Evolutionary conservation across 177 flowering plant species (phyloP).

Genomic region (Telopea speciosissima): DNA sequence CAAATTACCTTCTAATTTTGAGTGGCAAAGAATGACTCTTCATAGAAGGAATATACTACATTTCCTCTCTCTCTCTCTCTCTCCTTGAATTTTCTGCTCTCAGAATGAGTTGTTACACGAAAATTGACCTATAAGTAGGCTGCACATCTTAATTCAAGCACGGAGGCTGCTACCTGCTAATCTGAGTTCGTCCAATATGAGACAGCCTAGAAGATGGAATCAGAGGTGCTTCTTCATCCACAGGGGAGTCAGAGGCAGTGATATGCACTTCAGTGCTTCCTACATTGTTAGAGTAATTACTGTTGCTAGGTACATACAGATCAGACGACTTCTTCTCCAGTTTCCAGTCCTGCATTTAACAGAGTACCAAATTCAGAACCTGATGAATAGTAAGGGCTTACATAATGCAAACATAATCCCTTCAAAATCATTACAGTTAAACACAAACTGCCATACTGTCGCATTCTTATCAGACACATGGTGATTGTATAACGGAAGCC

Average conservation of each 20-base stretch:
- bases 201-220: conserved; percentile 60
- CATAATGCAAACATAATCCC: too few species aligned
- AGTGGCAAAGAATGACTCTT: conserved; percentile 11
- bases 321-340: conserved; percentile 85
- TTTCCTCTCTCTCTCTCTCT: background rate
- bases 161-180: conserved; percentile 32
- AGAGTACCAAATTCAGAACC: background rate
- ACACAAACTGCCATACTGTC: too few species aligned
- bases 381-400: too few species aligned
- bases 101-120: conserved; percentile 6
- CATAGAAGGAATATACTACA: background rate
- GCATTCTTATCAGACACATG: too few species aligned
- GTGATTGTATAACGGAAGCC: too few species aligned
- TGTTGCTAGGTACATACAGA: conserved; percentile 36
- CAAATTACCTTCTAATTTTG: background rate
- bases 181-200: conserved; percentile 66
- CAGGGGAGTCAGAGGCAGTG: conserved; percentile 27
- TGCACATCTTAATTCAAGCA: conserved; percentile 16
- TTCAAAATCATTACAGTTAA: too few species aligned
- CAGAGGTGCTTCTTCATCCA: conserved; percentile 79
- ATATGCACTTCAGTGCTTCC: conserved; percentile 21
- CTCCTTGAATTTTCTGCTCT: background rate
- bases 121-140: conserved; percentile 1
- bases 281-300: conserved; percentile 5
- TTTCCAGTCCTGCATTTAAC: conserved; percentile 58